phyloP scores from a whole-genome alignment of 257 asterid species.

The Asclepias syriaca region DNA sequence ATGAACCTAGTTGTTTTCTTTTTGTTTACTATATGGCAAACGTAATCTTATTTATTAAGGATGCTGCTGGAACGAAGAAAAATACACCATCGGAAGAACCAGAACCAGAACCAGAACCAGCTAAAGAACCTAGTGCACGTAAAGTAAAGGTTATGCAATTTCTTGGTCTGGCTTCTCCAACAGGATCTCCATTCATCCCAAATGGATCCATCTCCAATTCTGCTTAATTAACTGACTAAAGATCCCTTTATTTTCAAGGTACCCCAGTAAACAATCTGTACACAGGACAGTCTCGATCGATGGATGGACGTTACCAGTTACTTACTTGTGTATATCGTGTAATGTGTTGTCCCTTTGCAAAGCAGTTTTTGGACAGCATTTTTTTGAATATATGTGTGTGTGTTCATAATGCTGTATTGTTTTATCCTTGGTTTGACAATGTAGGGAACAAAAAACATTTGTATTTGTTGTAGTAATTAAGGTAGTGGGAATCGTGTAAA shows the following conservation, averaged over 20 bases:
- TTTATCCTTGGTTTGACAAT: too few relatives aligned
- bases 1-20: not conserved
- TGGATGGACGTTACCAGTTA: not conserved
- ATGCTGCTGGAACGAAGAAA: not conserved
- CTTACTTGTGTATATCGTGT: not conserved
- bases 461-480: too few relatives aligned
- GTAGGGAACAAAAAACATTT: too few relatives aligned
- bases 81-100: conserved; percentile 11
- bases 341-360: not conserved
- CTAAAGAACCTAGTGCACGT: conserved; percentile 17
- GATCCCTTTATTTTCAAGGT: not conserved
- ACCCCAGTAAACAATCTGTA: not conserved
- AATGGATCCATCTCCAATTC: conserved; percentile 1
- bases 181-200: conserved; percentile 27
- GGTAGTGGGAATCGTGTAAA: not conserved
- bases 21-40: not conserved
- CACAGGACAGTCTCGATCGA: not conserved
- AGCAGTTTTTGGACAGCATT: too few relatives aligned
- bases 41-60: not conserved
- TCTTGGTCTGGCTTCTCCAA: conserved; percentile 35
- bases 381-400: too few relatives aligned
- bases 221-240: not conserved
- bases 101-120: conserved; percentile 3
- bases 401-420: too few relatives aligned
- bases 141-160: conserved; percentile 28